Percentiles rank a stretch among this genome's conserved stretches.
phyloP scores from a whole-genome alignment of 805 yeast genomes.

The Kregervanrija pseudodelftensis region DNA sequence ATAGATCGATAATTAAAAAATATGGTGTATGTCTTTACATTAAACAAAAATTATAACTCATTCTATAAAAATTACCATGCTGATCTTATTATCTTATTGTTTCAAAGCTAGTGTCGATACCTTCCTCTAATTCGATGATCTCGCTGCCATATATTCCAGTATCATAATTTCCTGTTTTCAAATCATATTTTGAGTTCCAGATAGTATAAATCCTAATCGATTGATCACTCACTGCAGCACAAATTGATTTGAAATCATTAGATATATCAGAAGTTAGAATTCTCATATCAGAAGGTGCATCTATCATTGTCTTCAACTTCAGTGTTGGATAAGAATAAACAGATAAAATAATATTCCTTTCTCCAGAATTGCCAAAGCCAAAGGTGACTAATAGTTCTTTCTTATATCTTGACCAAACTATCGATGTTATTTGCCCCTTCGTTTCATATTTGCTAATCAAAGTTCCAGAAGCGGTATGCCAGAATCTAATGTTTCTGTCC shows the following conservation, averaged over 20 bases:
- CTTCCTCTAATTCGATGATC: conserved; percentile 53
- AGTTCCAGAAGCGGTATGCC: conserved; percentile 82
- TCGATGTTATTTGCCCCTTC: conserved; percentile 69
- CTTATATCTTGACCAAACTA: conserved; percentile 63
- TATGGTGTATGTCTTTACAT: not conserved
- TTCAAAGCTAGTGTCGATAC: conserved; percentile 30
- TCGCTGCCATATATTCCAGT: conserved; percentile 47
- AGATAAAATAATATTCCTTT: conserved; percentile 43
- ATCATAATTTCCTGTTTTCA: conserved; percentile 22
- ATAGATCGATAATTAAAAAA: not conserved
- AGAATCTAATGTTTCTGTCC: conserved; percentile 73
- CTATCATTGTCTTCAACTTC: conserved; percentile 40
- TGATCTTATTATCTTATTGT: conserved; percentile 16
- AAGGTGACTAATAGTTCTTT: conserved; percentile 71
- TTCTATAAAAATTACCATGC: not conserved
- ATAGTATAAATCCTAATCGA: conserved; percentile 67
- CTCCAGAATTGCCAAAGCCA: conserved; percentile 58
- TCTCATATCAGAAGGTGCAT: conserved; percentile 44
- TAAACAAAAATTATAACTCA: not conserved
- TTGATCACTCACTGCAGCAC: conserved; percentile 74
- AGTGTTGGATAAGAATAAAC: conserved; percentile 66
- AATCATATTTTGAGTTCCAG: conserved; percentile 49
- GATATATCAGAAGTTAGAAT: conserved; percentile 61
- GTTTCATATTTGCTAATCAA: conserved; percentile 50
- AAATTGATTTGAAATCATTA: conserved; percentile 54